These are phyloP conservation scores for Marasmius tenuissimus DNA, from an alignment of 1,284 basidiomycete species.

Conservation along the genomic window DNA sequence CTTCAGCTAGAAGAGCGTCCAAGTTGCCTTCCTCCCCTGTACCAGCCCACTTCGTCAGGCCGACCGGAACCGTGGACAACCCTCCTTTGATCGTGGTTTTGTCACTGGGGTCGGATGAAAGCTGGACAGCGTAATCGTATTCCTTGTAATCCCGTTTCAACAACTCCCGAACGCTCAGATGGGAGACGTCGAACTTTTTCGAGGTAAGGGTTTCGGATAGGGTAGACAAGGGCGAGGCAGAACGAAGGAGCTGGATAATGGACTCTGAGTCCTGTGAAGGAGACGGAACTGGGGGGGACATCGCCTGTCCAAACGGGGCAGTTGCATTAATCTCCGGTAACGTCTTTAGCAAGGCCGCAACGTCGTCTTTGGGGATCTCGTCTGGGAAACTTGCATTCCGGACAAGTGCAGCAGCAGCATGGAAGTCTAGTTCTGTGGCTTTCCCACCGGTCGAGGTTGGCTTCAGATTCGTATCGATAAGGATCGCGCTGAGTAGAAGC, in stretches of 20 bases:
- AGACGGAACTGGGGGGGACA: not conserved
- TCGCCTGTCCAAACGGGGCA: not conserved
- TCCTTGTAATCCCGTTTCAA: constrained; percentile 93
- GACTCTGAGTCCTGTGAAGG: constrained; percentile 17
- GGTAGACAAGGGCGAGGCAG: constrained; percentile 2
- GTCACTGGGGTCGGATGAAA: constrained; percentile 21
- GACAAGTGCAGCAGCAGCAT: constrained; percentile 61
- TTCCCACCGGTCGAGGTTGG: constrained; percentile 59
- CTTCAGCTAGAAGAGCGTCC: constrained; percentile 42
- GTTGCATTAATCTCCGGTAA: not conserved
- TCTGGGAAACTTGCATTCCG: constrained; percentile 40
- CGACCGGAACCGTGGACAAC: constrained; percentile 77
- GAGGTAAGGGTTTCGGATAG: constrained; percentile 52
- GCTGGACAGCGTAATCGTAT: constrained; percentile 52
- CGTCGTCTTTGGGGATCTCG: not conserved
- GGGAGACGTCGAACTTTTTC: constrained; percentile 71
- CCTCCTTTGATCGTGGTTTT: constrained; percentile 49
- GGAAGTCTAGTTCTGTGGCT: constrained; percentile 62
- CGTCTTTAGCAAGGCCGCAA: not conserved
- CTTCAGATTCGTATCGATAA: constrained; percentile 83
- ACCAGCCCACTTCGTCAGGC: constrained; percentile 54
- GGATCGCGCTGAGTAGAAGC: constrained; percentile 77
- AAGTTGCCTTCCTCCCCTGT: not conserved
- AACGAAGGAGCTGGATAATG: constrained; percentile 7
- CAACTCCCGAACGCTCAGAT: constrained; percentile 74